phyloP scores from a whole-genome alignment of 2,329 filamentous ascomycete species.

The Xylariaceae sp. region DNA sequence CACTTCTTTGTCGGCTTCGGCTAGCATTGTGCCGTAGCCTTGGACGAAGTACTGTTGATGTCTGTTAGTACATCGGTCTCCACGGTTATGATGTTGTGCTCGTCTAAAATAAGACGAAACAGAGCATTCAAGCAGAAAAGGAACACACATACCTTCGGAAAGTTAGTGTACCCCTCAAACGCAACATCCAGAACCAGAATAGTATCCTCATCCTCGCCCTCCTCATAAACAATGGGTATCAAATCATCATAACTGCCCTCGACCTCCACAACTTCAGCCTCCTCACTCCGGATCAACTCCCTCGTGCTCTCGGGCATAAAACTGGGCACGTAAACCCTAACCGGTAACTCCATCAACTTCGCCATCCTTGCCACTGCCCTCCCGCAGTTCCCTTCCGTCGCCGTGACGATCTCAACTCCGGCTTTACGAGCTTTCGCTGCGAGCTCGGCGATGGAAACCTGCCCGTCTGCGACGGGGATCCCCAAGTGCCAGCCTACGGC shows the following conservation, averaged over 20 bases:
- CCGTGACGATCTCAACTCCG: constrained; percentile 45
- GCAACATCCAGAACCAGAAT: constrained; percentile 67
- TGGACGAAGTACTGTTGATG: constrained; percentile 64
- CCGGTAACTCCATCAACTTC: constrained; percentile 47
- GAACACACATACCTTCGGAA: constrained; percentile 48
- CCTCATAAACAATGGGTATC: constrained; percentile 45
- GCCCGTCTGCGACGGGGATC: constrained; percentile 36
- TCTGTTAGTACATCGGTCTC: constrained; percentile 6
- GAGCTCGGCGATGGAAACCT: constrained; percentile 20
- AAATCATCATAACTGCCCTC: constrained; percentile 62
- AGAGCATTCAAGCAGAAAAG: neutral
- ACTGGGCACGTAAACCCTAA: constrained; percentile 59
- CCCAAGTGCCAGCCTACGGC: constrained; percentile 45
- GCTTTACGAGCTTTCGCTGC: constrained; percentile 18
- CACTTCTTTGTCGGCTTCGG: constrained; percentile 63
- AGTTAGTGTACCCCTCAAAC: constrained; percentile 61
- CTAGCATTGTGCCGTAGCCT: constrained; percentile 70
- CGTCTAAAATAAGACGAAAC: no score
- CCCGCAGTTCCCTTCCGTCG: constrained; percentile 75
- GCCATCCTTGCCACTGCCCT: constrained; percentile 69
- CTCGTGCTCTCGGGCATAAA: constrained; percentile 53
- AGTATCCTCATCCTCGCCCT: constrained; percentile 37
- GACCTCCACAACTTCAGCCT: constrained; percentile 53
- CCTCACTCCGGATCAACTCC: constrained; percentile 56
- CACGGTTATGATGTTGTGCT: no score